Evolutionary conservation across 306 rosid genomes (phyloP), one percentile per base, ranked within the genome.

Genomic region (Trifolium subterraneum): DNA sequence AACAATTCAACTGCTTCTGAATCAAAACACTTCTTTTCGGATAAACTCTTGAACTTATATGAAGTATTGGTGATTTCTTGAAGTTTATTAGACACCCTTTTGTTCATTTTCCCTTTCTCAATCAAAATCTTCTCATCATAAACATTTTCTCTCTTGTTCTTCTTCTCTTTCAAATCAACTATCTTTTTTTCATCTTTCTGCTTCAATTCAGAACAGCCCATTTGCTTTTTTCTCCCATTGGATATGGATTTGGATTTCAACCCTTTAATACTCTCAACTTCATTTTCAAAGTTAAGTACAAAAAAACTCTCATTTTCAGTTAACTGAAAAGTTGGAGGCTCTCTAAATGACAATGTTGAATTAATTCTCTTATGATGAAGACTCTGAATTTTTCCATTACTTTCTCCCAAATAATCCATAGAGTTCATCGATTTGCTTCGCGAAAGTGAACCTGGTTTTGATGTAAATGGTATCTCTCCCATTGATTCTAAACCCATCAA

Each of bases 401-500:
- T 59, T n/a, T 81, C 87, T 29, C 70, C 74, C 13, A 87, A 81
- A 71, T 74, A 73, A 15, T 91, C 94, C 45, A 81, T 64, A 35
- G 84, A 91, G 64, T 83, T 86, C 92, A 91, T 72, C 56, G 97
- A 92, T 64, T 76, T 73, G 86, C 89, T 84, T 1, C 90, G 85
- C 0, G 80, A 77, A 71, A 86, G 72, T 48, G 78, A 80, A 56
- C 23, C 65, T 27, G 70, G 80, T 10, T 73, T 77, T 38, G 80
- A 50, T 42, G 41, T 45, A 2, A 19, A 23, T 55, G 74, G 64
- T 4, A 58, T 8, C 16, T 87, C 93, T 9, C 79, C 90, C 81
- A 86, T 78, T 13, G 90, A 74, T 6, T 91, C 97, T 81, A 93
- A 85, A 50, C 98, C 98, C 96, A 93, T 93, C 8, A 90, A 80